Percentiles rank a stretch among this genome's conserved stretches.
Evolutionary conservation across 2,329 filamentous ascomycete species (phyloP).

Genomic region (Diaporthe humulicola): DNA sequence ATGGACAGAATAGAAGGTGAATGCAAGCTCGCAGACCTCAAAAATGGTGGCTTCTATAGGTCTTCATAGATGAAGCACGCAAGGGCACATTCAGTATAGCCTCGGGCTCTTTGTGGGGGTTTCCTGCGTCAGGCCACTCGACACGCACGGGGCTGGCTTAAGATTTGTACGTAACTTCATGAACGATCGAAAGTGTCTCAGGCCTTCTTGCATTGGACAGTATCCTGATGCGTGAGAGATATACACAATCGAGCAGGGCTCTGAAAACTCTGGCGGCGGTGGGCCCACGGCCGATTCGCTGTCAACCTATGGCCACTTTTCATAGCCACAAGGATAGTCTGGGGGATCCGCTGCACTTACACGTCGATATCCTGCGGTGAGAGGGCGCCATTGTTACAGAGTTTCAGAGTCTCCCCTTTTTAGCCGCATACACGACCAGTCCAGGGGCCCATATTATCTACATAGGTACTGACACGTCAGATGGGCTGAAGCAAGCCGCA

Average conservation of each 20-base stretch:
- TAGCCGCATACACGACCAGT: constrained; percentile 27
- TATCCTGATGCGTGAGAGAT: not conserved
- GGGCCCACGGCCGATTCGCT: constrained; percentile 25
- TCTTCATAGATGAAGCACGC: not conserved
- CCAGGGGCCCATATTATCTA: constrained; percentile 11
- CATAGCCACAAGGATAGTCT: constrained; percentile 19
- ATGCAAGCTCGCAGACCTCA: not conserved
- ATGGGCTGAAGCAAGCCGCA: constrained; percentile 9
- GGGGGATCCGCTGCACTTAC: constrained; percentile 30
- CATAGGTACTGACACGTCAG: constrained; percentile 27
- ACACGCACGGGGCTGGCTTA: not conserved
- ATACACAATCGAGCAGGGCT: not conserved
- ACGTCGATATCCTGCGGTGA: constrained; percentile 28
- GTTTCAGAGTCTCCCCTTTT: constrained; percentile 29
- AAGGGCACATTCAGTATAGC: constrained; percentile 3
- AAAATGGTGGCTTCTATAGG: not conserved
- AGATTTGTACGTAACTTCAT: not conserved
- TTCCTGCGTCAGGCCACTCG: not conserved
- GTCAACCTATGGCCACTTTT: constrained; percentile 26
- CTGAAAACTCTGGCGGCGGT: constrained; percentile 26
- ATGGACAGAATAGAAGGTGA: not conserved
- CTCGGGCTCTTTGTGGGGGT: not conserved
- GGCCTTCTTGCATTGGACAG: not conserved
- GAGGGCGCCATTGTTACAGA: not conserved
- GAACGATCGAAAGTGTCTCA: not conserved